Evolutionary conservation across 495 filamentous ascomycete genomes (phyloP).

Genomic region (Tuber umbilicatum): DNA sequence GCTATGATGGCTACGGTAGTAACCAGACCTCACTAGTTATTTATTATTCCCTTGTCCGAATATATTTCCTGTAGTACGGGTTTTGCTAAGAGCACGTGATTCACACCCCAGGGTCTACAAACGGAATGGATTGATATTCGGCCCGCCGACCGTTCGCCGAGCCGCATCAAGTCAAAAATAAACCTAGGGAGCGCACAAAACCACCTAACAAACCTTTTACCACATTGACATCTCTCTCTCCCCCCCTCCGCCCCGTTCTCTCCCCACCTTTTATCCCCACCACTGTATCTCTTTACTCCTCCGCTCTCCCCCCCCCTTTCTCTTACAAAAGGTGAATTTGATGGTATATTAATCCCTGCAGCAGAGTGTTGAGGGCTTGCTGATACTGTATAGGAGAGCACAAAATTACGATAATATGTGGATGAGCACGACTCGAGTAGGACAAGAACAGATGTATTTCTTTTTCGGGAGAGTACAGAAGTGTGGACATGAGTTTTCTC

Average conservation of each 20-base stretch:
- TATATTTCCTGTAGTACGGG: not conserved
- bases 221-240: not conserved
- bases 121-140: not conserved
- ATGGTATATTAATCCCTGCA: too few species aligned
- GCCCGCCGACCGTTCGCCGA: not conserved
- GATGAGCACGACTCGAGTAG: too few species aligned
- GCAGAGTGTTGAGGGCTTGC: too few species aligned
- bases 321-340: not conserved
- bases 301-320: not conserved
- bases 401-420: too few species aligned
- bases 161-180: not conserved
- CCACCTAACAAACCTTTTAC: not conserved
- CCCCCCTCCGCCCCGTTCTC: not conserved
- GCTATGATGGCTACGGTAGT: not conserved
- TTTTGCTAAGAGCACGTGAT: not conserved
- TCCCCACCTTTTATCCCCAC: not conserved
- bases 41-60: not conserved
- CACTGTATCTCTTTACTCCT: conserved; percentile 5
- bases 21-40: not conserved
- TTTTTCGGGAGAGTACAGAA: too few species aligned
- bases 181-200: not conserved
- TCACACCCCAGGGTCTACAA: not conserved
- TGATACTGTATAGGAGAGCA: too few species aligned
- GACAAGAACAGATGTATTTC: too few species aligned
- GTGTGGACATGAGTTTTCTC: too few species aligned